Evolutionary conservation across 768 basidiomycete species (phyloP).

Genomic region (Coprinopsis sp.): DNA sequence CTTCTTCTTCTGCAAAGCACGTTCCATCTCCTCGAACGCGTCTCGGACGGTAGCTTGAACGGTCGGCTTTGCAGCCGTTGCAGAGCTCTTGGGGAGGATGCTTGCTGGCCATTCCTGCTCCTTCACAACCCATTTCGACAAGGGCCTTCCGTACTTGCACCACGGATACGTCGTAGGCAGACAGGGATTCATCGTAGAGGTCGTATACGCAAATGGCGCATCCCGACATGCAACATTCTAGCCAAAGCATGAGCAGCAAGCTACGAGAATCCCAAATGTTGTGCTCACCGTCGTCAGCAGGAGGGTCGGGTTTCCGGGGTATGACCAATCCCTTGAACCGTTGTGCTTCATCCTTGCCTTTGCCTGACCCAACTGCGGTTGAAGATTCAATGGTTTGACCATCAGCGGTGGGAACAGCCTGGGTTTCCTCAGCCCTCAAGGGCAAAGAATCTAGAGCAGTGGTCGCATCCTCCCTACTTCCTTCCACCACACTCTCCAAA

Average conservation of each 20-base stretch:
- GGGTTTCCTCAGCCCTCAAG: no score
- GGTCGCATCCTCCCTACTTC: not conserved
- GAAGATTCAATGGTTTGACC: no score
- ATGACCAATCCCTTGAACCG: conserved; percentile 53
- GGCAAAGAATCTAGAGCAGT: not conserved
- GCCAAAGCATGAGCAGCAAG: not conserved
- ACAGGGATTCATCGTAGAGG: conserved; percentile 71
- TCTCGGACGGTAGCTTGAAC: conserved; percentile 32
- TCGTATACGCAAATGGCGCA: conserved; percentile 93
- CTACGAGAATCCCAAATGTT: not conserved
- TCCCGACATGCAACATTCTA: conserved; percentile 94
- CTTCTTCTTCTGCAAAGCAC: conserved; percentile 44
- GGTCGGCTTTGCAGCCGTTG: not conserved
- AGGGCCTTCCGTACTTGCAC: conserved; percentile 48
- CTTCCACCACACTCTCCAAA: not conserved
- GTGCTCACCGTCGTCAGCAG: conserved; percentile 60
- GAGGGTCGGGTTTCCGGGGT: conserved; percentile 58
- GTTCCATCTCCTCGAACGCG: conserved; percentile 74
- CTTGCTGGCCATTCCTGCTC: conserved; percentile 60
- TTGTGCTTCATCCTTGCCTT: conserved; percentile 5
- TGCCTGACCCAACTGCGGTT: no score
- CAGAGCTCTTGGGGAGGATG: conserved; percentile 28
- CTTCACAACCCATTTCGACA: conserved; percentile 40
- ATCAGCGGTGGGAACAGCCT: no score
- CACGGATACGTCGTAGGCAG: conserved; percentile 56